Conservation (phyloP, 1,284 basidiomycete species). For the Cryptococcus jaspeensis region DNA sequence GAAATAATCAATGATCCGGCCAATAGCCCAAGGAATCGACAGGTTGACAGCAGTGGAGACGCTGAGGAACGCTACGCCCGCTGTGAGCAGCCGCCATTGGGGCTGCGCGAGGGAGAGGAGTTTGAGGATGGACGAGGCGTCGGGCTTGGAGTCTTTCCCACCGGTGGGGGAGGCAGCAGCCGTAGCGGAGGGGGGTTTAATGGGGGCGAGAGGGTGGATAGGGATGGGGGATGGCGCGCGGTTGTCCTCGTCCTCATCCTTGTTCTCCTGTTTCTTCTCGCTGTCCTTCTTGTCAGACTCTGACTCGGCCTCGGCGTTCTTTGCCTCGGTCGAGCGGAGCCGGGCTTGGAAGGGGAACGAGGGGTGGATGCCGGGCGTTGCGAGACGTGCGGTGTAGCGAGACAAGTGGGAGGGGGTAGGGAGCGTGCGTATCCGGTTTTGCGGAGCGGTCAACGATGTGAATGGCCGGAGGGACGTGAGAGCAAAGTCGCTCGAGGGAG, state of each 20-base stretch:
- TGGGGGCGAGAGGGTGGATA: constrained; percentile 17
- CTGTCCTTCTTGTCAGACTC: neutral
- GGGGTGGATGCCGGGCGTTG: too few species aligned
- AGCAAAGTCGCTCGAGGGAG: too few species aligned
- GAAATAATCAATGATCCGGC: constrained; percentile 50
- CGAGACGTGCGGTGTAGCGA: too few species aligned
- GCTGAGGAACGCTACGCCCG: constrained; percentile 38
- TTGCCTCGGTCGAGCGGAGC: neutral
- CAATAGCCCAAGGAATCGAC: constrained; percentile 45
- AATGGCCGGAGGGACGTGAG: too few species aligned
- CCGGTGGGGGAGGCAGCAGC: constrained; percentile 5
- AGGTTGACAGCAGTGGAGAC: constrained; percentile 45
- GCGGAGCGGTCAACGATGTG: too few species aligned
- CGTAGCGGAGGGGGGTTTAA: constrained; percentile 18
- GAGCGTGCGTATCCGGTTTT: too few species aligned
- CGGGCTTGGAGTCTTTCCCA: constrained; percentile 30
- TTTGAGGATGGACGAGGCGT: constrained; percentile 42
- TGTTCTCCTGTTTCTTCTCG: neutral
- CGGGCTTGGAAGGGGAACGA: neutral
- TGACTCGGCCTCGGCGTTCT: neutral
- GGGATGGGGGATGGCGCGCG: constrained; percentile 17
- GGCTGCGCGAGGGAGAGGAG: constrained; percentile 45
- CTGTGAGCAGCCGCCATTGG: constrained; percentile 42
- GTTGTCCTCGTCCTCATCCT: constrained; percentile 1
- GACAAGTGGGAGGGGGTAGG: too few species aligned